Evolutionary conservation across 129 eudicot genomes (phyloP).

Genomic region (Lonicera japonica): DNA sequence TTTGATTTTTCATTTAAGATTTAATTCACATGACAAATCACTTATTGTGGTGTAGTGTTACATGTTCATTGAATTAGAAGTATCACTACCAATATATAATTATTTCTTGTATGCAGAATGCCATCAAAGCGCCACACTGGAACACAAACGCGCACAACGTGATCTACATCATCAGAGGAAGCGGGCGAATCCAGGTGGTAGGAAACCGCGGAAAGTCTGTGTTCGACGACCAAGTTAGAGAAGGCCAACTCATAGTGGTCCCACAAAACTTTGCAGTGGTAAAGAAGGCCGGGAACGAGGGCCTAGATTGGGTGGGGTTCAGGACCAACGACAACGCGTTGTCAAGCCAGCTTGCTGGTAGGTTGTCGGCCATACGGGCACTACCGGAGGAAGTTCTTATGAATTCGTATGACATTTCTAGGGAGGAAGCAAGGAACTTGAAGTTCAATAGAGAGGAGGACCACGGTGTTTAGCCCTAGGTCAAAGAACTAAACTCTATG

Average conservation of each 20-base stretch:
- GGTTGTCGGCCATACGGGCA: conserved; percentile 37
- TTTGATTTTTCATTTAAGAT: neutral
- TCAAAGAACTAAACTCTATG: conserved; percentile 1
- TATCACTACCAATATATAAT: too few species aligned
- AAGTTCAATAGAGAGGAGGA: conserved; percentile 49
- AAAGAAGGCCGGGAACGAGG: conserved; percentile 55
- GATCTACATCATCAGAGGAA: conserved; percentile 48
- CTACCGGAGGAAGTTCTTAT: conserved; percentile 52
- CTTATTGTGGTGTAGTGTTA: too few species aligned
- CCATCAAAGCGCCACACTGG: conserved; percentile 52
- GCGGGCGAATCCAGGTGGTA: conserved; percentile 56
- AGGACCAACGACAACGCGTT: conserved; percentile 54
- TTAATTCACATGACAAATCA: neutral
- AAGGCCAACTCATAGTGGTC: conserved; percentile 53
- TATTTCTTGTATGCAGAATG: conserved; percentile 40
- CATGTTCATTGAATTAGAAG: too few species aligned
- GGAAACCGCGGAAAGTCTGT: conserved; percentile 35
- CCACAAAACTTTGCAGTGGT: conserved; percentile 67
- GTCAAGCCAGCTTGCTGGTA: conserved; percentile 40
- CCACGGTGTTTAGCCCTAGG: conserved; percentile 38
- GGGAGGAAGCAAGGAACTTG: conserved; percentile 42
- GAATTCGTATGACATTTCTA: conserved; percentile 43
- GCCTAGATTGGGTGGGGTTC: conserved; percentile 62
- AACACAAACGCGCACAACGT: conserved; percentile 49
- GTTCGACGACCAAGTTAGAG: conserved; percentile 39